Percentiles rank a stretch among this genome's conserved stretches.
These are phyloP conservation scores for Xylaria castorea DNA, from an alignment of 495 filamentous ascomycete species.

Conservation along the genomic window DNA sequence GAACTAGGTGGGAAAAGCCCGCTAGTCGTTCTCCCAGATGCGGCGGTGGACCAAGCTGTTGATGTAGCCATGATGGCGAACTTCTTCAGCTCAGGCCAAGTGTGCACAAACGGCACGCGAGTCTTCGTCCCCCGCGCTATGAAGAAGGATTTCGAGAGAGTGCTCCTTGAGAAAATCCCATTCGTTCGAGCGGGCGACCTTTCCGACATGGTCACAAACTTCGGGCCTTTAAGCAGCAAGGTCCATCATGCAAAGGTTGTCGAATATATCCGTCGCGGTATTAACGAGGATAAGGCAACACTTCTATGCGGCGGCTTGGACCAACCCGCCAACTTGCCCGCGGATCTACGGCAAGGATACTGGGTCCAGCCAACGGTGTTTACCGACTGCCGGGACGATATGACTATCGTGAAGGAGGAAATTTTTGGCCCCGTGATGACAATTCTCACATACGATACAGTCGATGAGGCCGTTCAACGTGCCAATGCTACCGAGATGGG, in stretches of 20 bases:
- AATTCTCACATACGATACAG: constrained; percentile 68
- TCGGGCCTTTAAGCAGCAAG: constrained; percentile 75
- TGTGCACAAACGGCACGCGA: constrained; percentile 84
- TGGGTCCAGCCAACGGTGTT: constrained; percentile 77
- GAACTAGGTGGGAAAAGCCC: constrained; percentile 85
- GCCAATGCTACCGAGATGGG: constrained; percentile 78
- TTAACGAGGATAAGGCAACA: constrained; percentile 70
- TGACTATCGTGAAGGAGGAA: constrained; percentile 76
- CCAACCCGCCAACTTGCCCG: constrained; percentile 54
- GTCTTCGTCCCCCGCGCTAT: constrained; percentile 72
- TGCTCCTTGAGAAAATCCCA: constrained; percentile 70
- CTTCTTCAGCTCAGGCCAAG: constrained; percentile 82
- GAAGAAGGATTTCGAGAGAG: constrained; percentile 68
- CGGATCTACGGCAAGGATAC: constrained; percentile 65
- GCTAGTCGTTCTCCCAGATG: constrained; percentile 72
- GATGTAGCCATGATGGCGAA: constrained; percentile 89
- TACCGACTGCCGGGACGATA: constrained; percentile 72
- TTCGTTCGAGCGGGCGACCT: constrained; percentile 71
- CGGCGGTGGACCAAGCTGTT: constrained; percentile 74
- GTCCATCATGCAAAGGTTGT: constrained; percentile 73
- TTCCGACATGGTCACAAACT: constrained; percentile 73
- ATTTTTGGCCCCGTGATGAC: constrained; percentile 85
- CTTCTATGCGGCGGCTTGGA: constrained; percentile 72
- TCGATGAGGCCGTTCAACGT: constrained; percentile 70
- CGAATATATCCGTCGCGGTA: constrained; percentile 71